Base-by-base conservation (phyloP, 345 rosid species). In the Syzygium aqueum region DNA sequence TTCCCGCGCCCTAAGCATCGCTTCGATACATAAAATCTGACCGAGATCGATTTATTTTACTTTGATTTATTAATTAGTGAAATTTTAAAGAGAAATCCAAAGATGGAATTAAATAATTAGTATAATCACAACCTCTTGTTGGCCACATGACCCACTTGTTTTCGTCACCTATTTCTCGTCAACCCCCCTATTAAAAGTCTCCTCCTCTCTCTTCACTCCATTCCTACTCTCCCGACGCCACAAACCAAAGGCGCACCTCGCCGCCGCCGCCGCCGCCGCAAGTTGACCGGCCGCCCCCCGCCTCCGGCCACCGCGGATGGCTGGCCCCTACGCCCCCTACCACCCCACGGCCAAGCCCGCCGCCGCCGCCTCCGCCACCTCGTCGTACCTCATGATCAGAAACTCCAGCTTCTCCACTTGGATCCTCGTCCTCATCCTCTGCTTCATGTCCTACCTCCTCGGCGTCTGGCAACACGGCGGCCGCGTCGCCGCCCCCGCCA, bases 361-460 rank as follows among this genome's bases (percentile, higher is more conserved):
- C n/a, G 33, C 61, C 33, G 82, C 73, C n/a, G 33, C 61, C 43
- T 21, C 85, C 54, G 5, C 89, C 73, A 50, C 86, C 43, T 37
- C 88, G 43, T 87, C 91, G n/a, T 86, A 56, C 88, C 77, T 28
- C 30, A 13, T 30, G 33, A 46, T 83, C 73, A 84, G 91, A 53
- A 84, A 89, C 52, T 33, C 59, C 85, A 52, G 86, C 86, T 23
- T 77, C 88, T 89, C 19, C 65, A 86, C 90, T 7, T 25, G 89
- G 13, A 49, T 87, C 85, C 53, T 92, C 17, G 25, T 94, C 43
- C 21, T 89, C 88, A 84, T 90, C 83, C 94, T 94, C 65, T 94
- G 94, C 92, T 25, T 80, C 11, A 17, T 88, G 86, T 92, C 89
- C 46, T 94, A 92, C 87, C 85, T 93, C 67, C 88, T 94, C 40